Evolutionary conservation across 2,329 filamentous ascomycete genomes (phyloP), one percentile per base, ranked within the genome.

Genomic region (Torrubiellomyces zombiae): DNA sequence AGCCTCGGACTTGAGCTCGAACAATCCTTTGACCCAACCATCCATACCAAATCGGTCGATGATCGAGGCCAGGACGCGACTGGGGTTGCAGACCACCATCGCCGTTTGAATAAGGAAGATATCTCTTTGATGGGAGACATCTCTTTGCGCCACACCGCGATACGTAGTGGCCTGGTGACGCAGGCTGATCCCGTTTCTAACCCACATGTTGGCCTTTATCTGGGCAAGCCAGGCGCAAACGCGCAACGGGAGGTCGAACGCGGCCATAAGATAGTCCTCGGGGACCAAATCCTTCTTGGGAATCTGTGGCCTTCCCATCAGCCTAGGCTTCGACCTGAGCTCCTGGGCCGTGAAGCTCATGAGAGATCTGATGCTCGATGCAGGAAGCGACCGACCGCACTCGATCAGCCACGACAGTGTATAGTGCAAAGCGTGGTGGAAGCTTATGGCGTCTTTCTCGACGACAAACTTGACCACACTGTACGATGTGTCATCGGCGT

Each of bases 121-220:
- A 44, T 98, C 91, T 30, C 89, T 72, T 40, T 94, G 86, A 42
- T 94, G 86, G 2, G 82, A 83, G 12, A 94, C 79, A 48, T 98
- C 89, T 36, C 89, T 67, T 41, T 91, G 81, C 8, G 73, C 71
- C 9, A 94, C 82, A 20, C 82, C 85, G 10, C 83, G 75, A 46
- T 98, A 98, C 11, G 85, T 89, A 26, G 78, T 78, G 46, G 91
- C 89, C 50, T 98, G 89, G 47, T 98, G 89, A 19, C 86, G 73
- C 25, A 98, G 65, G 40, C 86, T 95, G 43, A 98, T 82, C 3
- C 89, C 89, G 44, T 98, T 98, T 28, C 89, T 74, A 34, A 98
- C 86, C 89, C 91, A 98, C 74, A 95, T 92, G 25, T 83, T 81
- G 11, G 86, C 83, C 48, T 92, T 93, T 72, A 98, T 95, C 55